Base-by-base conservation (phyloP, 805 yeast genomes). In the Cyberlindnera meyerae region DNA sequence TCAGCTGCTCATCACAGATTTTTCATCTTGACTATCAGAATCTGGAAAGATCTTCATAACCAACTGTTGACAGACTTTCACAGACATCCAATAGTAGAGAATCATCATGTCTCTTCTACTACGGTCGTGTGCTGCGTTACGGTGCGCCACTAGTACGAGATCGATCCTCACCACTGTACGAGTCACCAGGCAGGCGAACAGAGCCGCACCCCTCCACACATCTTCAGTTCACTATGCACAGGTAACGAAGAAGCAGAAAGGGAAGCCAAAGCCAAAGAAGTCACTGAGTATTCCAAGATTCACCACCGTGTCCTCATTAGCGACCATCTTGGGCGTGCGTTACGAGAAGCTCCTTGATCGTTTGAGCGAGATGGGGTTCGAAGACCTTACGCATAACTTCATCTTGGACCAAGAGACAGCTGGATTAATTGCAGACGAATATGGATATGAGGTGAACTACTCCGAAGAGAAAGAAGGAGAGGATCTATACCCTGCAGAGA, bases 351-450 rank as follows among this genome's bases (percentile, higher is more conserved):
- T 93, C 4, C 65, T 82, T 33, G 58, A 60, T 24, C 77, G 75
- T 35, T 66, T 90, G 61, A 62, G 65, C 35, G 73, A 64, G 1
- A 65, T 87, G 49, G 97, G 97, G 0, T 89, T 83, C 55, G 82
- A 81, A 40, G 73, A 87, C 25, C 54, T 65, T 15, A 65, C 68
- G 12, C 80, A 82, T 48, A 84, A 85, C 52, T 83, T 77, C 58
- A 84, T 93, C 47, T 61, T 93, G 20, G 96, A 93, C 45, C 77
- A 71, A 40, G 97, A 89, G 51, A 86, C 86, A 24, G 93, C 96
- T 0, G 72, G 81, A 15, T 64, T 93, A 39, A 79, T 93, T 47
- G 90, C 96, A 0, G 94, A 85, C 54, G 97, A 93, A 52, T 84
- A 76, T 49, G 93, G 93, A 8, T 84, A 75, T 50, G 82, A 78